Evolutionary conservation across 352 stramenopile genomes (phyloP), one percentile per base, ranked within the genome.

Genomic region (Pythium aphanidermatum): DNA sequence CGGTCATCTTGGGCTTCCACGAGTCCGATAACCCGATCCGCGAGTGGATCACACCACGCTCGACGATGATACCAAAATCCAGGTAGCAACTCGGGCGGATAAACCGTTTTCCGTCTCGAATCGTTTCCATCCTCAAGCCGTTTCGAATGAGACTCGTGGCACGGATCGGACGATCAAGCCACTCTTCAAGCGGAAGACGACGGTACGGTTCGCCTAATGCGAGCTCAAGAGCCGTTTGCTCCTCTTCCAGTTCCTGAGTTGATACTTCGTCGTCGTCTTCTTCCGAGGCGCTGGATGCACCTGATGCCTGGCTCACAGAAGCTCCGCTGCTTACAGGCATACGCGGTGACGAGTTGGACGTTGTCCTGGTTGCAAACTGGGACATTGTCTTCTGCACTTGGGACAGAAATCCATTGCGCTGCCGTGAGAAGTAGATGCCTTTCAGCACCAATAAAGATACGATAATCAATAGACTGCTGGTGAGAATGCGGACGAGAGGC

Each of bases 1-100:
- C 53, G 5, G 39, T 48, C 45, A 61, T 55, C 24, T 49, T 47
- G 13, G 38, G 5, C 40, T 48, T 46, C 53, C 40, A 51, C 13
- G 33, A n/a, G 7, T 56, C 39, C 3, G 25, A 21, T 14, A 56
- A 60, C 2, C 51, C 51, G 16, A 60, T 40, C 1, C 51, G 53
- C 2, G 46, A 61, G 16, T 61, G 38, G 34, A 55, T 61, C 20
- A 56, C 53, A 13, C 39, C 53, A 14, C 30, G 40, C 41, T 57
- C 57, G 32, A 62, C 41, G 33, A 78, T 52, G 26, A 83, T 55
- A 13, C 68, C 71, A 50, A 63, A 66, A 37, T 70, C 68, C 17
- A 79, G 42, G 24, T 71, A 83, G 29, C 41, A 68, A 6, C 56
- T 59, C 25, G 70, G 70, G 33, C 59, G 64, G 8, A 83, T 62